These are phyloP conservation scores for Coelastrella sp. DNA, from an alignment of 139 green algal species.

Conservation along the genomic window DNA sequence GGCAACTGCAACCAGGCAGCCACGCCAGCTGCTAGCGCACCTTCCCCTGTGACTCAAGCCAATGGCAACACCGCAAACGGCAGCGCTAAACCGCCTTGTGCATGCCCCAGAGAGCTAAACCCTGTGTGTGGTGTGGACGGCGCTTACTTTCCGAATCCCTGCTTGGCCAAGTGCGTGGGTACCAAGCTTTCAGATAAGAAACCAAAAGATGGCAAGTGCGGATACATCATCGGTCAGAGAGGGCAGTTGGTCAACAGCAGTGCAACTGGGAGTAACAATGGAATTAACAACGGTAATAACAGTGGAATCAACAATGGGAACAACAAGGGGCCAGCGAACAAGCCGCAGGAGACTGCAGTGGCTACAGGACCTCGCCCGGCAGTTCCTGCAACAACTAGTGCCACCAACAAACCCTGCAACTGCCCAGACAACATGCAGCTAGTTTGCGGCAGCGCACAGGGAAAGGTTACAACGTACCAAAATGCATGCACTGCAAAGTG, in stretches of 20 bases:
- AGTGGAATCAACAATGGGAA: background rate
- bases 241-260: background rate
- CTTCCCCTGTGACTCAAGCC: background rate
- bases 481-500: conserved; percentile 5
- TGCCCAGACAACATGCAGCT: background rate
- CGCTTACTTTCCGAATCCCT: background rate
- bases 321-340: background rate
- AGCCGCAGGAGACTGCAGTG: background rate
- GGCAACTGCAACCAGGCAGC: background rate
- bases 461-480: background rate
- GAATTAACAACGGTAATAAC: background rate
- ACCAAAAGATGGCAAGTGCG: conserved; percentile 13
- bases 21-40: background rate
- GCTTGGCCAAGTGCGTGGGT: conserved; percentile 15
- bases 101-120: background rate
- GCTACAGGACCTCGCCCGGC: no score
- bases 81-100: background rate
- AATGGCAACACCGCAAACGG: background rate
- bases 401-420: background rate
- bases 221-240: conserved; percentile 8
- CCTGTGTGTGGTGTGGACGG: conserved; percentile 33
- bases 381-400: background rate
- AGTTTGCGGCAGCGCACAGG: background rate
- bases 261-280: background rate
- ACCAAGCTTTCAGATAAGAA: background rate